A percentile compares a stretch with the other conserved stretches of the same genome.
Evolutionary conservation across 768 basidiomycete species (phyloP).

Genomic region (Chalciporus chontae): DNA sequence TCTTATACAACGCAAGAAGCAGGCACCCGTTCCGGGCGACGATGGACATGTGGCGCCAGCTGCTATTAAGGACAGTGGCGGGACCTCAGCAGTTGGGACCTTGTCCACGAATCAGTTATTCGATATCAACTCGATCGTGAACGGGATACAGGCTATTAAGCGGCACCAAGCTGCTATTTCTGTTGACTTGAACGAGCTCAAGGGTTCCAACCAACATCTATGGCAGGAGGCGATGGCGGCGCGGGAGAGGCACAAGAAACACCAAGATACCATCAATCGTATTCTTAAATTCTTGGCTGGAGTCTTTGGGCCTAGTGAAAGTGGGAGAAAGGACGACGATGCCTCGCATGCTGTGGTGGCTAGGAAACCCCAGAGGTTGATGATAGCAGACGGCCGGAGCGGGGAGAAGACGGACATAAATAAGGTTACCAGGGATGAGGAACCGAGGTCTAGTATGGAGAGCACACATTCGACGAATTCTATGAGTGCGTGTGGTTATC

Average conservation of each 20-base stretch:
- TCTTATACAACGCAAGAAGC: conserved; percentile 84
- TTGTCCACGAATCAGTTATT: conserved; percentile 52
- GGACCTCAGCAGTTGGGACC: conserved; percentile 17
- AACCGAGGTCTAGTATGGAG: conserved; percentile 28
- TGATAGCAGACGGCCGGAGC: conserved; percentile 59
- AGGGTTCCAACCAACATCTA: conserved; percentile 81
- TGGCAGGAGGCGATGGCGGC: conserved; percentile 89
- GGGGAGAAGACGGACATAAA: conserved; percentile 34
- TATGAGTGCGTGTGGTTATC: conserved; percentile 4
- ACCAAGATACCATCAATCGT: conserved; percentile 93
- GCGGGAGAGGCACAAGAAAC: conserved; percentile 80
- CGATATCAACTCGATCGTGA: conserved; percentile 76
- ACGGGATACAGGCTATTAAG: conserved; percentile 82
- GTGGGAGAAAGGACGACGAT: conserved; percentile 33
- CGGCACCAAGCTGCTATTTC: conserved; percentile 92
- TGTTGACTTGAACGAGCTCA: conserved; percentile 82
- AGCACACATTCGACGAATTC: conserved; percentile 20
- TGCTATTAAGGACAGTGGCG: conserved; percentile 14
- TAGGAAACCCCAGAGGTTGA: conserved; percentile 50
- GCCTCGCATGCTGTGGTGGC: conserved; percentile 44
- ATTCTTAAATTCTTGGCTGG: conserved; percentile 94
- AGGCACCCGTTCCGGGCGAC: conserved; percentile 37
- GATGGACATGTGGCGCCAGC: conserved; percentile 18
- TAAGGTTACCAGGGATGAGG: conserved; percentile 45
- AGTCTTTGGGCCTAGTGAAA: conserved; percentile 67